A percentile compares a stretch with the other conserved stretches of the same genome.
Evolutionary conservation across 345 rosid genomes (phyloP).

Genomic region (Trapa bicornis): DNA sequence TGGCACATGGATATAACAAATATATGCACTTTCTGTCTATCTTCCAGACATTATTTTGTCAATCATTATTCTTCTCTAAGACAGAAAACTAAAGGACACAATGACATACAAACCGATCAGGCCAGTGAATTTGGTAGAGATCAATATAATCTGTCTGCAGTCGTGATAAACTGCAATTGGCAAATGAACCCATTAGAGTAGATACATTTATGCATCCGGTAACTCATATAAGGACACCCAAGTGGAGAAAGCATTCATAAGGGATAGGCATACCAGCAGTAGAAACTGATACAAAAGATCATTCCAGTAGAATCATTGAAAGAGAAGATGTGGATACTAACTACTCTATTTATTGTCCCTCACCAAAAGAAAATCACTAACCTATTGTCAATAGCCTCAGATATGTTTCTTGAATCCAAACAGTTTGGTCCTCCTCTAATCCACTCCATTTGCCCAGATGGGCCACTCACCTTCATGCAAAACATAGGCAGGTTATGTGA

Average conservation of each 20-base stretch:
- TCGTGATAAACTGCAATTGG: conserved; percentile 30
- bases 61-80: not conserved
- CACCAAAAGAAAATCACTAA: conserved; percentile 5
- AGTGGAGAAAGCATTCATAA: not conserved
- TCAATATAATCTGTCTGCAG: conserved; percentile 43
- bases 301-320: not conserved
- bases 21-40: not conserved
- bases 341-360: conserved; percentile 22
- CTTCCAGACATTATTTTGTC: not conserved
- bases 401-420: conserved; percentile 40
- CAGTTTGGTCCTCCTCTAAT: conserved; percentile 43
- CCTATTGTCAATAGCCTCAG: conserved; percentile 45
- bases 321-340: not conserved
- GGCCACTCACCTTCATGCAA: conserved; percentile 35
- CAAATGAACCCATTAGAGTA: conserved; percentile 7
- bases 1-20: not conserved
- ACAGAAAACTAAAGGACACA: conserved; percentile 6
- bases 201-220: not conserved
- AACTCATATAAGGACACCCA: not conserved
- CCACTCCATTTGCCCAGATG: conserved; percentile 58
- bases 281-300: not conserved
- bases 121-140: conserved; percentile 60
- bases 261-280: no score
- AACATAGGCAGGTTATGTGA: not conserved
- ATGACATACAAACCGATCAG: conserved; percentile 60